These are phyloP conservation scores for Euphorbia tirucalli DNA, from an alignment of 345 rosid genomes.

Conservation along the genomic window DNA sequence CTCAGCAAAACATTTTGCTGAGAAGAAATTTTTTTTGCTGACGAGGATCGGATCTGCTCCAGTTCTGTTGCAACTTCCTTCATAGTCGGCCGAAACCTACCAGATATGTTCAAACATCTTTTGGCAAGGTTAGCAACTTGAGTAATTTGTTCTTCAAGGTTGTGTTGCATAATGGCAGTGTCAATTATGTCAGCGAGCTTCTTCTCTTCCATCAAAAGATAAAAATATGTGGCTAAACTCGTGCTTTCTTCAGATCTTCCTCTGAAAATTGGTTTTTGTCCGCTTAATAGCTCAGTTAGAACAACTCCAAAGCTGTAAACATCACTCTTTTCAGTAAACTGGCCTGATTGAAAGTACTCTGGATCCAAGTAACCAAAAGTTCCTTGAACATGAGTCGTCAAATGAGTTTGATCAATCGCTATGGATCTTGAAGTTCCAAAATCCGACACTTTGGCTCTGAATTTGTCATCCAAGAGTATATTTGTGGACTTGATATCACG, in stretches of 20 bases:
- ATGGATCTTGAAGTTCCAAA: slow-evolving; percentile 2
- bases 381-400: not conserved
- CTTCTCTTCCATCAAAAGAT: not conserved
- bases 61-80: not conserved
- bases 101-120: not conserved
- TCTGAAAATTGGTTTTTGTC: not conserved
- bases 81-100: not conserved
- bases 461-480: not conserved
- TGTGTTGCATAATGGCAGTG: not conserved
- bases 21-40: too few relatives aligned
- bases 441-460: slow-evolving; percentile 4
- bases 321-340: slow-evolving; percentile 5
- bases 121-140: not conserved
- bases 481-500: slow-evolving; percentile 7
- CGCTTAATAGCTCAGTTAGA: not conserved
- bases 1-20: too few relatives aligned
- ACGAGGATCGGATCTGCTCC: not conserved
- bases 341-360: not conserved
- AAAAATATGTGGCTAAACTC: not conserved
- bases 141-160: not conserved
- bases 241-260: not conserved
- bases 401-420: slow-evolving; percentile 3
- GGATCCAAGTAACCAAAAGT: slow-evolving; percentile 9
- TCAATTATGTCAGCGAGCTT: not conserved
- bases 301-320: slow-evolving; percentile 6